phyloP scores from a whole-genome alignment of 2,329 filamentous ascomycete genomes.

The Talaromyces rugulosus region DNA sequence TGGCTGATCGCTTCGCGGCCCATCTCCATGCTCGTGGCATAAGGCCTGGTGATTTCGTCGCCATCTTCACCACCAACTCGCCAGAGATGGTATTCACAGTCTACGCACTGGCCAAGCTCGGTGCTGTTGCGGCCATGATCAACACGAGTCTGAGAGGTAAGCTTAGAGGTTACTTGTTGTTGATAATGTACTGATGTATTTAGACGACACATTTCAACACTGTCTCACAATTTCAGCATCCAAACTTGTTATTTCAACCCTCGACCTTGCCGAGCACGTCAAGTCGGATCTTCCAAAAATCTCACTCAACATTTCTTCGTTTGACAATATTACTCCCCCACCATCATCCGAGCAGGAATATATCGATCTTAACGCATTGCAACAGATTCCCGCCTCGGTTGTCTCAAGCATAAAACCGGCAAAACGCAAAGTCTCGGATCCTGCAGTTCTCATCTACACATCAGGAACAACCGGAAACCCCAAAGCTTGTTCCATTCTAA shows the following conservation, averaged over 20 bases:
- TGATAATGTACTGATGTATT: not conserved
- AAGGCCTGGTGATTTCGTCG: slow-evolving; percentile 39
- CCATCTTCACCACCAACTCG: slow-evolving; percentile 47
- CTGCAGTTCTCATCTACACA: slow-evolving; percentile 43
- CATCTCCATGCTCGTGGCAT: slow-evolving; percentile 37
- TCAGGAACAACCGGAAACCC: slow-evolving; percentile 47
- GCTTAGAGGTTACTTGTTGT: slow-evolving; percentile 1
- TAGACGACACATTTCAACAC: slow-evolving; percentile 43
- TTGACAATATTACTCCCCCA: slow-evolving; percentile 22
- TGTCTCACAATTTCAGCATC: slow-evolving; percentile 42
- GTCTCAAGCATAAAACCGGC: slow-evolving; percentile 23
- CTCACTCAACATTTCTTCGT: slow-evolving; percentile 36
- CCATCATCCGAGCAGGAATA: slow-evolving; percentile 18
- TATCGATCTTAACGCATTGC: slow-evolving; percentile 22
- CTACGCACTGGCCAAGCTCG: slow-evolving; percentile 44
- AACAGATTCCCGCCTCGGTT: slow-evolving; percentile 21
- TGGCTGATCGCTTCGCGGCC: slow-evolving; percentile 42
- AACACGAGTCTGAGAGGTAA: slow-evolving; percentile 46
- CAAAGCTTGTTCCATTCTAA: slow-evolving; percentile 43
- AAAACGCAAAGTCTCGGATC: slow-evolving; percentile 31
- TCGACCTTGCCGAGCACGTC: slow-evolving; percentile 38
- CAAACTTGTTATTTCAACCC: slow-evolving; percentile 41
- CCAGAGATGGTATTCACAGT: slow-evolving; percentile 46
- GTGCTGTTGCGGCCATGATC: slow-evolving; percentile 43
- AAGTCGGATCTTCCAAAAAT: slow-evolving; percentile 31